phyloP scores from a whole-genome alignment of 257 asterid species.

The Eustoma russellianum region DNA sequence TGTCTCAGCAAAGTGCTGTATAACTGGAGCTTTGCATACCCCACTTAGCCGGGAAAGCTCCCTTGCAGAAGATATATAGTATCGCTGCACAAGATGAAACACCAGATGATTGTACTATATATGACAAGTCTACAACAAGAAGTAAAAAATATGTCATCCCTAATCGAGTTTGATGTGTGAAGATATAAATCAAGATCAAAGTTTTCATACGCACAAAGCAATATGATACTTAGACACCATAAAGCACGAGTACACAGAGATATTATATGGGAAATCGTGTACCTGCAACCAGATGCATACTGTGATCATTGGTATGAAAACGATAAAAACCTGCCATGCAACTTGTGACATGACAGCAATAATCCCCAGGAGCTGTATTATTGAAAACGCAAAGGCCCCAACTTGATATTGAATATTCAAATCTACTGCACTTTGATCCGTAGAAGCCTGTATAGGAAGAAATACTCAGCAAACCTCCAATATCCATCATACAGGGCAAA shows the following conservation, averaged over 20 bases:
- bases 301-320: constrained; percentile 62
- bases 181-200: too few relatives aligned
- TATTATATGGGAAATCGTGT: neutral
- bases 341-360: constrained; percentile 77
- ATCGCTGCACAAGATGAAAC: constrained; percentile 28
- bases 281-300: constrained; percentile 80
- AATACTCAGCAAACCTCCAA: constrained; percentile 1
- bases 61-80: constrained; percentile 81
- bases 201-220: too few relatives aligned
- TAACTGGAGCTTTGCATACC: constrained; percentile 79
- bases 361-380: constrained; percentile 63
- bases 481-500: too few relatives aligned
- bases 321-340: constrained; percentile 79
- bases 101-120: neutral
- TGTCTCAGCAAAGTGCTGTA: constrained; percentile 89
- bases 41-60: constrained; percentile 79
- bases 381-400: constrained; percentile 50
- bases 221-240: too few relatives aligned
- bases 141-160: too few relatives aligned
- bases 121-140: too few relatives aligned
- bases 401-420: constrained; percentile 43
- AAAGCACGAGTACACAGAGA: too few relatives aligned
- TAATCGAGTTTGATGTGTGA: too few relatives aligned
- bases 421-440: constrained; percentile 82
- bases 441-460: constrained; percentile 56